Percentiles rank a stretch among this genome's conserved stretches.
Conservation (phyloP, 139 green algal genomes). For the Eudorina sp. region DNA sequence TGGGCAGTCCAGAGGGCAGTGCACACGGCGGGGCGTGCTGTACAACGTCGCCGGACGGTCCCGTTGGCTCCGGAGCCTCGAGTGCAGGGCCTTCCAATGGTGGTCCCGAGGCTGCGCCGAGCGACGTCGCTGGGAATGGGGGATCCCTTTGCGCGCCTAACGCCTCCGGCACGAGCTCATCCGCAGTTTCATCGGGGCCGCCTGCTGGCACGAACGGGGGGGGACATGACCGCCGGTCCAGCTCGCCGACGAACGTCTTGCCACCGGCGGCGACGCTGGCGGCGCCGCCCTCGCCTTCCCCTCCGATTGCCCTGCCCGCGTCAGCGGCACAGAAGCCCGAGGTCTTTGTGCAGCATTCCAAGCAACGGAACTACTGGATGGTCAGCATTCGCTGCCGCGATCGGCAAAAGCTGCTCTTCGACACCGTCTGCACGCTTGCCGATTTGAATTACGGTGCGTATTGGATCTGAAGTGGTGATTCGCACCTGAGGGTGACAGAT, state of each 20-base stretch:
- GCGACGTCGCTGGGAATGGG: too few relatives aligned
- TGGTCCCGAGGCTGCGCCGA: not conserved
- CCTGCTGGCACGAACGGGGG: not conserved
- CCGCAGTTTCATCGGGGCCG: not conserved
- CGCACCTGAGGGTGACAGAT: too few relatives aligned
- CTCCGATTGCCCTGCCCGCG: not conserved
- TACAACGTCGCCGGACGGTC: not conserved
- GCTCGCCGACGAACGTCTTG: not conserved
- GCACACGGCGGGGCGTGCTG: constrained; percentile 6
- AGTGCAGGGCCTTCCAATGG: not conserved
- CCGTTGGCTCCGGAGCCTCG: not conserved
- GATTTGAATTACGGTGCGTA: constrained; percentile 81
- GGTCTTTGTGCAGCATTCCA: constrained; percentile 31
- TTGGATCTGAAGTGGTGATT: too few relatives aligned
- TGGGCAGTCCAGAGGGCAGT: constrained; percentile 14
- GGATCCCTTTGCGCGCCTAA: too few relatives aligned
- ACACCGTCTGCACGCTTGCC: constrained; percentile 87
- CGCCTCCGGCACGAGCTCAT: not conserved
- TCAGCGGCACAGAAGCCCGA: constrained; percentile 25
- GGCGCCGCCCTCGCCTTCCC: constrained; percentile 18
- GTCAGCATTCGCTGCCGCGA: constrained; percentile 84
- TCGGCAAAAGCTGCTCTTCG: constrained; percentile 86
- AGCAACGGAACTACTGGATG: constrained; percentile 74
- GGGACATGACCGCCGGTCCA: not conserved
- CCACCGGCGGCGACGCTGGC: not conserved